Evolutionary conservation across 768 basidiomycete genomes (phyloP).

Genomic region (Podaxis mareebaensis): DNA sequence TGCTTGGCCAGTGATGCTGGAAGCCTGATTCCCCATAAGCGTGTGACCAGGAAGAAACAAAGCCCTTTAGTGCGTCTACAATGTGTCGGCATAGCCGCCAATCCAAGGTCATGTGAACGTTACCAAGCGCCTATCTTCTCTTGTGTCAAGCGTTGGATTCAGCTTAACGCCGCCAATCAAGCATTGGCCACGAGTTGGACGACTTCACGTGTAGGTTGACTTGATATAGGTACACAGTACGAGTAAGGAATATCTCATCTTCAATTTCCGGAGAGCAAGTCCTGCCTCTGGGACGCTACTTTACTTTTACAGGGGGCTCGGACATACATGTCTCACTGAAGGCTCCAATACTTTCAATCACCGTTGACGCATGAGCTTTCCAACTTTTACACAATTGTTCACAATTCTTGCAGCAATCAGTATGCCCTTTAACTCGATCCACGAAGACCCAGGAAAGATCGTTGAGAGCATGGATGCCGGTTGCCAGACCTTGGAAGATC

Average conservation of each 20-base stretch:
- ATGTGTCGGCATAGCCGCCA: no score
- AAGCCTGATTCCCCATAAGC: conserved; percentile 1
- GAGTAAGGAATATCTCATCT: no score
- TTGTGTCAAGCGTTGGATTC: no score
- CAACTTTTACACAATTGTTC: background rate
- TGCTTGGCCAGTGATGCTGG: background rate
- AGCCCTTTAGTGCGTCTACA: no score
- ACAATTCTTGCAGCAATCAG: background rate
- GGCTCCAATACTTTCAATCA: background rate
- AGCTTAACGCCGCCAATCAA: no score
- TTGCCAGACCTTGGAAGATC: background rate
- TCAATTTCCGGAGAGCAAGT: no score
- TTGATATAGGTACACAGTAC: no score
- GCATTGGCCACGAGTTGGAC: no score
- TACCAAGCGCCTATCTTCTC: no score
- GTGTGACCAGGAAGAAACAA: no score
- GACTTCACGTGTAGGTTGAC: no score
- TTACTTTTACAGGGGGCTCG: background rate
- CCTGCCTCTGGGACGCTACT: background rate
- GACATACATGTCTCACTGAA: conserved; percentile 14
- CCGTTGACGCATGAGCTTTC: background rate
- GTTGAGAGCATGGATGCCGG: conserved; percentile 2
- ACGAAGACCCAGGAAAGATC: background rate
- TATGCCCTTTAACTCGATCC: background rate
- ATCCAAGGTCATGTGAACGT: no score